phyloP scores from a whole-genome alignment of 306 rosid genomes.

The Castanea sativa region DNA sequence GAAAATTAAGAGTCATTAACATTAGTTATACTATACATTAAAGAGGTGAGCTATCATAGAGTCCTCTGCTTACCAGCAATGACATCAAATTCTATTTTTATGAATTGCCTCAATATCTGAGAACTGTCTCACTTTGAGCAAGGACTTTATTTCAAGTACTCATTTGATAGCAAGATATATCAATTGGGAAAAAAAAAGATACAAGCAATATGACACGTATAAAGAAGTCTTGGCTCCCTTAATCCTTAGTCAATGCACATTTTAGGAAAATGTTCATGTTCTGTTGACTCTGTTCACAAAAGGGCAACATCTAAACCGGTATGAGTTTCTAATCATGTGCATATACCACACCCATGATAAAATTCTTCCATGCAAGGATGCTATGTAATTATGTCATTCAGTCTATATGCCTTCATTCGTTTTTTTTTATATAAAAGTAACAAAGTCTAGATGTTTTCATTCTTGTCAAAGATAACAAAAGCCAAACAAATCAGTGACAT shows the following conservation, averaged over 20 bases:
- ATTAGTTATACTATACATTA: too few species aligned
- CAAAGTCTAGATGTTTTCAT: not conserved
- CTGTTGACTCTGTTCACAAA: not conserved
- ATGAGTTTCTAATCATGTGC: not conserved
- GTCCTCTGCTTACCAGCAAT: not conserved
- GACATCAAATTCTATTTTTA: not conserved
- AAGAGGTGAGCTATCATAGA: too few species aligned
- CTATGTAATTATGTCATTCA: not conserved
- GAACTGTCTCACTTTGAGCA: too few species aligned
- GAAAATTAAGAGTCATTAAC: too few species aligned
- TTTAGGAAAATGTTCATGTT: too few species aligned
- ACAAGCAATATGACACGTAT: not conserved
- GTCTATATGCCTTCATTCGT: not conserved
- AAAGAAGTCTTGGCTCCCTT: not conserved
- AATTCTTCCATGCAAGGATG: not conserved
- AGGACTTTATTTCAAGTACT: not conserved
- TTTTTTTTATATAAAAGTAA: too few species aligned
- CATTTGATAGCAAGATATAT: too few species aligned
- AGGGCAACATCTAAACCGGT: not conserved
- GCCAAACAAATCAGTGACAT: not conserved
- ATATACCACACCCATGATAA: not conserved
- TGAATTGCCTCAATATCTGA: too few species aligned
- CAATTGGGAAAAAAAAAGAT: not conserved
- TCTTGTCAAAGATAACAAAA: not conserved
- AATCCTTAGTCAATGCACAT: not conserved